Conservation (phyloP, 768 basidiomycete species). For the Suillus cothurnatus region DNA sequence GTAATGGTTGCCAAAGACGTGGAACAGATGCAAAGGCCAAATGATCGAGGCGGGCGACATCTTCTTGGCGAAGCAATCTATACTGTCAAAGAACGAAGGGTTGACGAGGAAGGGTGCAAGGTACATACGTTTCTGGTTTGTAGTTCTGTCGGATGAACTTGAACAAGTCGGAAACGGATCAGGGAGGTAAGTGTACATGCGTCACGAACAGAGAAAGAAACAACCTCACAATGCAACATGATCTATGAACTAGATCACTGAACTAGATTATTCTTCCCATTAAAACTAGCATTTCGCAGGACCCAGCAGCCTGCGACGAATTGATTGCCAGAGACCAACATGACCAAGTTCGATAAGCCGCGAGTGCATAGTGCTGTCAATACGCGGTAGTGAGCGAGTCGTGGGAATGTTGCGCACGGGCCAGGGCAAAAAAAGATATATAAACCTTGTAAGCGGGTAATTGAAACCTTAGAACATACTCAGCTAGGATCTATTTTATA, state of each 20-base stretch:
- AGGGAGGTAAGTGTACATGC: background rate
- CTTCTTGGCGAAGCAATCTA: background rate
- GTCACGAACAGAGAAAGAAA: background rate
- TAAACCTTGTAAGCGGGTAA: constrained; percentile 19
- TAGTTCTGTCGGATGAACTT: background rate
- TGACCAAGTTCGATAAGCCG: too few relatives aligned
- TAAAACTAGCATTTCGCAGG: background rate
- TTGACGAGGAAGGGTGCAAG: background rate
- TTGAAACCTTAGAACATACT: constrained; percentile 66
- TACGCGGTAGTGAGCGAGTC: too few relatives aligned
- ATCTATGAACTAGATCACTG: background rate
- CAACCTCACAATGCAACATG: background rate
- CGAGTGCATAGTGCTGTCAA: too few relatives aligned
- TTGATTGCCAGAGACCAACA: too few relatives aligned
- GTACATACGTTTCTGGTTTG: background rate
- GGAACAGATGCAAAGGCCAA: background rate
- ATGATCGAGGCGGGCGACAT: background rate
- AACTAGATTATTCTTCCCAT: background rate
- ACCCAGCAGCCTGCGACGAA: too few relatives aligned
- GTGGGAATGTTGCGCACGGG: constrained; percentile 27
- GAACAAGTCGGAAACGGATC: background rate
- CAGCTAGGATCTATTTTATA: constrained; percentile 82
- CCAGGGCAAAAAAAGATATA: constrained; percentile 38
- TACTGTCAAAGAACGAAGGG: too few relatives aligned
- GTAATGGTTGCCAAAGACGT: background rate